Conservation (phyloP, 2,329 filamentous ascomycete species). For the Pyrenochaeta sp. region DNA sequence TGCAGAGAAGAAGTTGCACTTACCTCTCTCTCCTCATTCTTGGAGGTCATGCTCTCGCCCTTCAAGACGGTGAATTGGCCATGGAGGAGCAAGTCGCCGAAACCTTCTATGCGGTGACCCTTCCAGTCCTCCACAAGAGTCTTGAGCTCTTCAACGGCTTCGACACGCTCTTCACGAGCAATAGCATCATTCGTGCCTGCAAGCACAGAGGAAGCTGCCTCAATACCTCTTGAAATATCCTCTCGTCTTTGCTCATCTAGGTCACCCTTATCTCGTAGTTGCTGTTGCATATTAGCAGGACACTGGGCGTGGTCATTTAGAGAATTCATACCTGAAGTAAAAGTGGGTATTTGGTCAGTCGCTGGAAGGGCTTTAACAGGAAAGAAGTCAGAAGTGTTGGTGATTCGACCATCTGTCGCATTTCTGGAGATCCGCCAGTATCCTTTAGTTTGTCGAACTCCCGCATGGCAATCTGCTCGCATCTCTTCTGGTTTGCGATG, state of each 20-base stretch:
- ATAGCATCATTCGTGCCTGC: slow-evolving; percentile 90
- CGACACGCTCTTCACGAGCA: slow-evolving; percentile 82
- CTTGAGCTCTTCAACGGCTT: slow-evolving; percentile 83
- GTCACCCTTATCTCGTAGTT: slow-evolving; percentile 84
- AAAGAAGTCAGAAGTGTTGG: slow-evolving; percentile 91
- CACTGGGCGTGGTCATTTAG: not conserved
- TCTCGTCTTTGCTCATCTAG: slow-evolving; percentile 73
- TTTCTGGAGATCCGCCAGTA: slow-evolving; percentile 69
- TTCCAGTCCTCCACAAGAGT: slow-evolving; percentile 96
- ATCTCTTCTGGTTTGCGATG: slow-evolving; percentile 94
- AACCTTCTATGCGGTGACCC: slow-evolving; percentile 86
- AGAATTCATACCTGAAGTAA: slow-evolving; percentile 74
- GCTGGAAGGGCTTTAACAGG: slow-evolving; percentile 94
- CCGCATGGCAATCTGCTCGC: slow-evolving; percentile 81
- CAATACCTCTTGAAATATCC: slow-evolving; percentile 79
- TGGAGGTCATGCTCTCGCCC: slow-evolving; percentile 73
- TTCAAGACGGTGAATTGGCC: slow-evolving; percentile 93
- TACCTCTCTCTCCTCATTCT: slow-evolving; percentile 91
- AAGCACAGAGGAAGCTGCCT: slow-evolving; percentile 82
- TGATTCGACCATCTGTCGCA: slow-evolving; percentile 80
- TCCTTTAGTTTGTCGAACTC: slow-evolving; percentile 86
- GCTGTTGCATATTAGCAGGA: slow-evolving; percentile 58
- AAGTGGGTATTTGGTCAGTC: slow-evolving; percentile 92
- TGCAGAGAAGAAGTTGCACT: slow-evolving; percentile 39
- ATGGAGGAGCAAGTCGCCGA: slow-evolving; percentile 86